Evolutionary conservation across 306 rosid genomes (phyloP).

Genomic region (Rubus parviflorus): DNA sequence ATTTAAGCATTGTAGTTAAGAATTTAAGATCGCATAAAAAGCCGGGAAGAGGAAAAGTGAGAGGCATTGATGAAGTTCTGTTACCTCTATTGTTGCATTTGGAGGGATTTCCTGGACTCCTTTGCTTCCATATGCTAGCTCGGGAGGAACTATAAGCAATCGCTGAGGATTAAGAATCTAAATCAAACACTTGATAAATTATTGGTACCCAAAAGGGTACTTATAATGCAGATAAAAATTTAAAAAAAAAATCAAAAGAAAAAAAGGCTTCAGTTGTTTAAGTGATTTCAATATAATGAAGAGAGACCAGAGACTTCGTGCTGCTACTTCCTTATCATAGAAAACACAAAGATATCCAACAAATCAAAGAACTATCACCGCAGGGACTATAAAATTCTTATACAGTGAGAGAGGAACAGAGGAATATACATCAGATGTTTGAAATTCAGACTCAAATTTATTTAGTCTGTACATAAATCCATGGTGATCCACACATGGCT

Average conservation of each 20-base stretch:
- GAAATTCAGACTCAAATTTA: not conserved
- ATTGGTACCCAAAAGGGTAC: slow-evolving; percentile 21
- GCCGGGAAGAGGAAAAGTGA: not conserved
- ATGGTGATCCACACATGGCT: slow-evolving; percentile 11
- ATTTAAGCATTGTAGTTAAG: not conserved
- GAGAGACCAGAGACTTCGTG: not conserved
- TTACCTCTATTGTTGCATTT: slow-evolving; percentile 90
- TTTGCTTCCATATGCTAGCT: slow-evolving; percentile 86
- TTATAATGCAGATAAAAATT: not conserved
- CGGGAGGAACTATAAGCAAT: slow-evolving; percentile 80
- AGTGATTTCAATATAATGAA: slow-evolving; percentile 16
- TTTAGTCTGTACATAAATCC: not conserved
- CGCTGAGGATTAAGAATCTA: slow-evolving; percentile 49
- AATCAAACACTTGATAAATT: slow-evolving; percentile 13
- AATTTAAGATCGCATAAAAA: not conserved
- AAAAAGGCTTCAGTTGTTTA: slow-evolving; percentile 7
- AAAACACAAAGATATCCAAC: not conserved
- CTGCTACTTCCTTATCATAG: not conserved
- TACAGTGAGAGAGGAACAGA: not conserved
- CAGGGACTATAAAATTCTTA: not conserved
- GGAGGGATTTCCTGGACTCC: slow-evolving; percentile 98
- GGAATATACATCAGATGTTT: not conserved
- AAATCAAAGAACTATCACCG: not conserved
- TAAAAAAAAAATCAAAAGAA: not conserved
- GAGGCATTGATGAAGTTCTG: not conserved